phyloP scores from a whole-genome alignment of 139 green algal genomes.

The Mesotaenium endlicherianum region DNA sequence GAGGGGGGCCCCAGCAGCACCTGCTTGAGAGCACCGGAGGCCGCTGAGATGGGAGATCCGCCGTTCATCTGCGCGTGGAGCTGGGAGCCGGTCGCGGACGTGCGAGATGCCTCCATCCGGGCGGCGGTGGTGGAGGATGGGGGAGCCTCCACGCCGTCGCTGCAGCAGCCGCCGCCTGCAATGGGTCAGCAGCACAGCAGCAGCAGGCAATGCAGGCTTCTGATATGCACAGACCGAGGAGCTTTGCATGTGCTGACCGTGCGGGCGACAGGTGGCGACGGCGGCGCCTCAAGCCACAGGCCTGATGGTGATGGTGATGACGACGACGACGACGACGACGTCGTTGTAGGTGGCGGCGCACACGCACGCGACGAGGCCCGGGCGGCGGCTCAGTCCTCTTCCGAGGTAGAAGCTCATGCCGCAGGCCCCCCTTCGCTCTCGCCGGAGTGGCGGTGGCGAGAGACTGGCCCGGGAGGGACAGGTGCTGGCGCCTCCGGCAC shows the following conservation, averaged over 20 bases:
- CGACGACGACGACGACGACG: too few species aligned
- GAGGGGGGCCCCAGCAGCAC: too few species aligned
- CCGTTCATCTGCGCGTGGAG: conserved; percentile 18
- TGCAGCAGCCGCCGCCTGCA: background rate
- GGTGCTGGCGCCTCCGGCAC: background rate
- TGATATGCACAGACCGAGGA: background rate
- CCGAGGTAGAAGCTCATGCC: too few species aligned
- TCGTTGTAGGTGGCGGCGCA: too few species aligned
- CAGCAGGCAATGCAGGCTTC: background rate
- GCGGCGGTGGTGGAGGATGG: background rate
- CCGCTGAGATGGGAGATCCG: too few species aligned
- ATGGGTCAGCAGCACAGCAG: background rate
- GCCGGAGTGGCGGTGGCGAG: too few species aligned
- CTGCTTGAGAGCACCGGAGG: too few species aligned
- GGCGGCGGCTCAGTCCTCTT: too few species aligned
- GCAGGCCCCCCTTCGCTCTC: too few species aligned
- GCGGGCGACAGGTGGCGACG: background rate
- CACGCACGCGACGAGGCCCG: too few species aligned
- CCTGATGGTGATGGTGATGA: too few species aligned
- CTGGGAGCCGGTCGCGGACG: conserved; percentile 1
- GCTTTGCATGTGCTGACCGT: background rate
- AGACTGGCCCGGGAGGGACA: background rate
- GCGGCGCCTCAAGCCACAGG: background rate
- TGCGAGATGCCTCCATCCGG: background rate
- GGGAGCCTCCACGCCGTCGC: too few species aligned